Evolutionary conservation across 164 flowering plant species (phyloP), one percentile per base, ranked within the genome.

Genomic region (Piper longum): DNA sequence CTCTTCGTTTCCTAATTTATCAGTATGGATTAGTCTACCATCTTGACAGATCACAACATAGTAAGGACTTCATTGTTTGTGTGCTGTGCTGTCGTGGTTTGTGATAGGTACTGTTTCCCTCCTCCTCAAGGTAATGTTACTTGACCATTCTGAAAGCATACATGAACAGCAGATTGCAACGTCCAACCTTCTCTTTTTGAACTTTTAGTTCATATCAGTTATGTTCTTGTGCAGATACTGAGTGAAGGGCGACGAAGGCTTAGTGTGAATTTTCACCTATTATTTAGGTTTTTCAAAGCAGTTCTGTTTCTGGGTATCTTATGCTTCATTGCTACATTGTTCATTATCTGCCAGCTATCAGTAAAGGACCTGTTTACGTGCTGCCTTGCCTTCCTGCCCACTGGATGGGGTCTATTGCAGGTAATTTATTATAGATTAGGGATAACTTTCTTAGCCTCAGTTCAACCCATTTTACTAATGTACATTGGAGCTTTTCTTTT

Each of bases 21-120:
- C 99, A 93, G 66, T 90, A 93, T 72, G 99, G 99, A 54, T 74
- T 90, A 67, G 99, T 93, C 67, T 90, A 93, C 80, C 99, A 85
- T 73, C 91, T 90, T 6, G 89, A 93, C 72, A 85, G 90, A 69
- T 76, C 95, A 4, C 85, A 79, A n/a, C 67, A 81, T 52, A 80
- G 74, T 78, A 86, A 81, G 68, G 81, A 83, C 64, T 70, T 93
- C 58, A 67, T 82, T 48, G 92, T 93, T 52, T 92, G 89, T 69
- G 76, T 80, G 65, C 90, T 69, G 76, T 80, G 65, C 90, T 90
- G 66, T 90, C 97, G 1, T 93, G 97, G 97, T 71, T 85, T 59
- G 97, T 87, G 59, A 79, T 89, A 70, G 76, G 77, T 16, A 70
- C 77, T 45, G 65, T 85, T 67, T 84, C 88, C 75, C 59, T 88